phyloP scores from a whole-genome alignment of 768 basidiomycete species.

The Cystofilobasidium capitatum region DNA sequence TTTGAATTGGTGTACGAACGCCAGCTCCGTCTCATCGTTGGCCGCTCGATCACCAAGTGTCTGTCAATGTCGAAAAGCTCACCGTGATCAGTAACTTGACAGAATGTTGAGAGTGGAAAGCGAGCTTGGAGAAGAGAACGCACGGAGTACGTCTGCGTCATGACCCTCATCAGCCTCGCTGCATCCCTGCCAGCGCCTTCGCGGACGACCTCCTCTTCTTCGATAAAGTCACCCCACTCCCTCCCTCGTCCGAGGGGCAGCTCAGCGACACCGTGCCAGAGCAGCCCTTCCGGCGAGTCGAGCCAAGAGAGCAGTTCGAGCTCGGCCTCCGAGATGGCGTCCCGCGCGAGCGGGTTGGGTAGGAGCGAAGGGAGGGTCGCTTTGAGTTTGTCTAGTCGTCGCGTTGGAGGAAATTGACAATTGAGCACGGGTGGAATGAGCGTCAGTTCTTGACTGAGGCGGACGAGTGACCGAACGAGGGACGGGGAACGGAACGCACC shows the following conservation, averaged over 20 bases:
- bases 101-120: neutral
- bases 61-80: neutral
- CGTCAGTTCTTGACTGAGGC: too few species aligned
- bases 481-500: neutral
- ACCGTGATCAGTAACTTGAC: neutral
- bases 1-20: neutral
- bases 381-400: conserved; percentile 10
- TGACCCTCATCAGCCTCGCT: conserved; percentile 24
- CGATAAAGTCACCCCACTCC: neutral
- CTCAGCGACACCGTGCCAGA: neutral
- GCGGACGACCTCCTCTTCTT: neutral
- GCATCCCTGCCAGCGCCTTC: conserved; percentile 18
- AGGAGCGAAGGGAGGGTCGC: conserved; percentile 2
- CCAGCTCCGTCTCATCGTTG: conserved; percentile 6
- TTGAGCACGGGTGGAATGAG: neutral
- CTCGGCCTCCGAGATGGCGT: conserved; percentile 24
- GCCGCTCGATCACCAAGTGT: conserved; percentile 25
- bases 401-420: neutral
- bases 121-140: neutral
- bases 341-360: conserved; percentile 12
- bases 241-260: neutral
- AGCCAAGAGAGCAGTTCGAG: conserved; percentile 24
- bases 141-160: conserved; percentile 27
- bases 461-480: too few species aligned
- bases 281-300: conserved; percentile 5